Evolutionary conservation across 179 eudicot species (phyloP), one percentile per base, ranked within the genome.

Genomic region (Amaranthus tricolor): DNA sequence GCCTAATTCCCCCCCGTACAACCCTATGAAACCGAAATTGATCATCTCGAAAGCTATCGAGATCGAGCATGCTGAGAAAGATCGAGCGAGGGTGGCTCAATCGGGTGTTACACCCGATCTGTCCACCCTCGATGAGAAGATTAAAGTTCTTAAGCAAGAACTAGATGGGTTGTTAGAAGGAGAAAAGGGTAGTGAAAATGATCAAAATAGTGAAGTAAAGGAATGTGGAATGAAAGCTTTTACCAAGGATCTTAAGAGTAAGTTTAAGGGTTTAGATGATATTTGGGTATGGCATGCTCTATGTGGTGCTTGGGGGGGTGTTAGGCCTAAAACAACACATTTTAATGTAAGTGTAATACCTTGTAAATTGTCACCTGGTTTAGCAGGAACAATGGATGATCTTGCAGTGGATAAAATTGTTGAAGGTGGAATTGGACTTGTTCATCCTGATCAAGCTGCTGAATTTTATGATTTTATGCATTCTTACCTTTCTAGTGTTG

Each of bases 251-350:
- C 81, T 89, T 69, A 88, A 80, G 62, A 68, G 65, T 0, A 74
- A 80, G 45, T 86, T 86, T 71, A 88, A 83, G 66, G 88, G 89
- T 7, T 62, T 88, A 68, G 90, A 89, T 62, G 89, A 89, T 78
- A 78, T 89, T 6, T 88, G 82, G 73, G 89, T 86, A 9, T 89
- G 94, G 94, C 94, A 89, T 61, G 91, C 94, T 0, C 82, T 89
- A 11, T 85, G 87, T 60, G 94, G 94, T 21, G 89, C 87, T 7
- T 87, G 93, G 93, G 93, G 91, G 13, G 93, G 93, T 10, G 93
- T 89, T 48, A 84, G 88, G 81, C 93, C 91, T 0, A 15, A 62
- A 63, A 60, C 85, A 58, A 85, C 89, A 40, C 84, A 85, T 79
- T 82, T 90, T 3, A 69, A 82, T 31, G 59, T 87, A 10, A 85